Evolutionary conservation across 371 early-diverging fungal genomes (phyloP), one percentile per base, ranked within the genome.

Genomic region (Ordospora colligata): DNA sequence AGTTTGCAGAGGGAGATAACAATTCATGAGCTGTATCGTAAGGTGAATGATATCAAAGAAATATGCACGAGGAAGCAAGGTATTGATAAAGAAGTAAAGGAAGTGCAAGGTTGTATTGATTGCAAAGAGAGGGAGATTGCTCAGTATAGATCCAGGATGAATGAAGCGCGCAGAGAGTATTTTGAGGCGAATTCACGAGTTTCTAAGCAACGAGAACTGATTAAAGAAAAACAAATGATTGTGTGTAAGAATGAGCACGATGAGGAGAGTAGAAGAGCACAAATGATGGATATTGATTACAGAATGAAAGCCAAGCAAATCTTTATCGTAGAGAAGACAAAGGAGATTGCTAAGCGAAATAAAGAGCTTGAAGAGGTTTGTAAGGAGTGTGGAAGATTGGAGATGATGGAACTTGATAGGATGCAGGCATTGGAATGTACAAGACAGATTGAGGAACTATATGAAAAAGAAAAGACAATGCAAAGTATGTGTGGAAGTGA

Each of bases 351-450:
- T 90, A 92, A 80, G 88, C 88, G 17, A 84, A n/a, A 87, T 85
- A 67, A 86, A 85, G 64, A 87, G 87, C 17, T 72, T 89, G 43
- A 87, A 88, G 50, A 87, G 87, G 5, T 79, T 86, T 83, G 88
- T 88, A 80, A 22, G 51, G 23, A 43, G 22, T 53, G 53, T 71
- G 40, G 44, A 27, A 21, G 69, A 46, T 62, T 44, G 45, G 32
- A 25, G 46, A 49, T 40, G 10, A 19, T 62, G 45, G 69, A 49
- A 19, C 11, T 40, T 14, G 63, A 54, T 14, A 69, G 44, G 25
- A 10, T 68, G n/a, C 9, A 19, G 2, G 25, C 4, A 42, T 1
- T 47, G 10, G n/a, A 47, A 1, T 32, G 5, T 32, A 5, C 32
- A 32, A 69, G 44, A 42, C 65, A 53, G 71, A 70, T 25, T 12